Conservation (phyloP, 768 basidiomycete species). For the Termitomyces sp. region DNA sequence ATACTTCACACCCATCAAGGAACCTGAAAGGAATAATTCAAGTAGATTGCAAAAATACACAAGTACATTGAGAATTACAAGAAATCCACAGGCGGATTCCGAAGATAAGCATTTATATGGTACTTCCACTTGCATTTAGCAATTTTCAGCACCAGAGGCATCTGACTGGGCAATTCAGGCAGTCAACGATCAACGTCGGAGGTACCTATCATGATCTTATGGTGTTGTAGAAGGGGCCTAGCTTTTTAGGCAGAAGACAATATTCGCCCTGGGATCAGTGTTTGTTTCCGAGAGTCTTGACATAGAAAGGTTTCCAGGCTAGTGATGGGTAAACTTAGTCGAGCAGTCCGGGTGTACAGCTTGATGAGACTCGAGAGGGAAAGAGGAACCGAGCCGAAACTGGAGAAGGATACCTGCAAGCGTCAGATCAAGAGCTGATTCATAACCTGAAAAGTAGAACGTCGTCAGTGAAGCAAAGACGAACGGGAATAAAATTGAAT, state of each 20-base stretch:
- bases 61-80: neutral
- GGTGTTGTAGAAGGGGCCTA: neutral
- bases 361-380: neutral
- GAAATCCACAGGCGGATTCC: neutral
- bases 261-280: neutral
- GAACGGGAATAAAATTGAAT: neutral
- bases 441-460: neutral
- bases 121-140: neutral
- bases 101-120: neutral
- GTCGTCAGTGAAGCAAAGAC: neutral
- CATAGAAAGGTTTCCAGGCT: neutral
- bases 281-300: neutral
- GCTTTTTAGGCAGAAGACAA: neutral
- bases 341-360: no score
- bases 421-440: neutral
- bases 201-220: no score
- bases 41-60: neutral
- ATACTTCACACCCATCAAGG: no score
- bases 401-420: neutral
- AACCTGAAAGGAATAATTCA: neutral
- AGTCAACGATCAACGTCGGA: neutral
- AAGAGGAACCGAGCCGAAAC: neutral
- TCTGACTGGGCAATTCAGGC: neutral
- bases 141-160: neutral
- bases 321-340: neutral